Evolutionary conservation across 2,329 filamentous ascomycete species (phyloP).

Genomic region (Alternaria arborescens): DNA sequence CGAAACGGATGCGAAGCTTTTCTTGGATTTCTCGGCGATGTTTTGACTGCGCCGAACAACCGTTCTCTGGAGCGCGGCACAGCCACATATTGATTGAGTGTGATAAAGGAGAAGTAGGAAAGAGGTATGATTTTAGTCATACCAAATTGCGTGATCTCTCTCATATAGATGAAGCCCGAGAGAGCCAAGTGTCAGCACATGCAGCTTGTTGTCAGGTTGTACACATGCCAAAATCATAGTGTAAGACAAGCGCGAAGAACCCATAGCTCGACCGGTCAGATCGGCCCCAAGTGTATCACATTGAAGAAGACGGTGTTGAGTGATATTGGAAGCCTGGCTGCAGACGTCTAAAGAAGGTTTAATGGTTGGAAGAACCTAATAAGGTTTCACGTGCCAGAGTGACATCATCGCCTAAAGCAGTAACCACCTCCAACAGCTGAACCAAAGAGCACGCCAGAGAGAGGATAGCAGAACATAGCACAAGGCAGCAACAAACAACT

Average conservation of each 20-base stretch:
- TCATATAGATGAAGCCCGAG: background rate
- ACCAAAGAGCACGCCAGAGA: conserved; percentile 21
- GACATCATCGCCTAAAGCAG: conserved; percentile 42
- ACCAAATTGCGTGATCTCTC: background rate
- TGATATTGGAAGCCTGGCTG: background rate
- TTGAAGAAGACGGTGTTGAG: background rate
- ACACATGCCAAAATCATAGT: background rate
- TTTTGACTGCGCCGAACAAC: conserved; percentile 23
- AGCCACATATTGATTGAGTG: conserved; percentile 5
- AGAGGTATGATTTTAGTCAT: background rate
- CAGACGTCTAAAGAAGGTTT: conserved; percentile 8
- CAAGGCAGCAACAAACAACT: conserved; percentile 36
- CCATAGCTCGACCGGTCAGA: background rate
- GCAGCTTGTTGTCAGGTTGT: too few relatives aligned
- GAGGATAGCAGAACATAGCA: conserved; percentile 12
- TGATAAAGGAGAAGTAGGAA: background rate
- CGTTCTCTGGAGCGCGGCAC: conserved; percentile 16
- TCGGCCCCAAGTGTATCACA: fast-evolving
- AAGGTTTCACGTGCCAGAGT: conserved; percentile 27
- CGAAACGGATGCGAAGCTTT: conserved; percentile 1
- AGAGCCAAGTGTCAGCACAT: background rate
- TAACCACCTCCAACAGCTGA: conserved; percentile 22
- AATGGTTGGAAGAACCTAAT: conserved; percentile 15
- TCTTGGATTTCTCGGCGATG: conserved; percentile 6
- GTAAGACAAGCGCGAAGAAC: background rate